Percentiles rank a stretch among this genome's conserved stretches.
phyloP scores from a whole-genome alignment of 441 rosid species.

The Arabidopsis lyrata region DNA sequence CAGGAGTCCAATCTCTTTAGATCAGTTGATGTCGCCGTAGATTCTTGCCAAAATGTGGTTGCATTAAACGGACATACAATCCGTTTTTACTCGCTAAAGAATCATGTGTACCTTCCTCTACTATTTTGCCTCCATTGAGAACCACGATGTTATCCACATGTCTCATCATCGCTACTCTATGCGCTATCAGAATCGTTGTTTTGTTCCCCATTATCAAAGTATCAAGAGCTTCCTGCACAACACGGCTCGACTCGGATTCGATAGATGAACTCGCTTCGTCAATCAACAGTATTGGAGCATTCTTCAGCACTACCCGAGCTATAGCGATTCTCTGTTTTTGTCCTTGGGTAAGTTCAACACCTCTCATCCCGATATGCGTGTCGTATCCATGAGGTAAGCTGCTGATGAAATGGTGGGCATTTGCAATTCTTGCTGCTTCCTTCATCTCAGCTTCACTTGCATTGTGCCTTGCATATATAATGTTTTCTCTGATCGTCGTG shows the following conservation, averaged over 20 bases:
- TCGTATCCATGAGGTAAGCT: conserved; percentile 97
- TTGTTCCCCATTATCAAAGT: conserved; percentile 96
- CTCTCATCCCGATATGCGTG: conserved; percentile 98
- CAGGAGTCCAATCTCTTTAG: conserved; percentile 46
- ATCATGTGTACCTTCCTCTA: conserved; percentile 96
- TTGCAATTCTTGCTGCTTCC: conserved; percentile 99
- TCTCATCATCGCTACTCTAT: conserved; percentile 98
- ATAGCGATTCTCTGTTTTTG: conserved; percentile 98
- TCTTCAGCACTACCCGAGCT: conserved; percentile 93
- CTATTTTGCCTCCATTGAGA: conserved; percentile 93
- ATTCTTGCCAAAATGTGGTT: conserved; percentile 96
- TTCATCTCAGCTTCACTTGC: conserved; percentile 98
- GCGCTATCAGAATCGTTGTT: conserved; percentile 96
- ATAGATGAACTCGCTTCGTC: conserved; percentile 98
- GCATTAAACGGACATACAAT: conserved; percentile 92
- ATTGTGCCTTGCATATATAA: conserved; percentile 93
- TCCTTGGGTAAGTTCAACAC: conserved; percentile 95
- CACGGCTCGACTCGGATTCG: conserved; percentile 96
- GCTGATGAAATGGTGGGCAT: conserved; percentile 99
- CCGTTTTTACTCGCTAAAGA: conserved; percentile 82
- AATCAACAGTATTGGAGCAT: conserved; percentile 89
- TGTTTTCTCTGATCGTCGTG: conserved; percentile 93
- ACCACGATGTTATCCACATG: conserved; percentile 97
- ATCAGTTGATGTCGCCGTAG: conserved; percentile 87
- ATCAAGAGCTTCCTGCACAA: conserved; percentile 98